phyloP scores from a whole-genome alignment of 164 flowering plant species.

The Amborella trichopoda region DNA sequence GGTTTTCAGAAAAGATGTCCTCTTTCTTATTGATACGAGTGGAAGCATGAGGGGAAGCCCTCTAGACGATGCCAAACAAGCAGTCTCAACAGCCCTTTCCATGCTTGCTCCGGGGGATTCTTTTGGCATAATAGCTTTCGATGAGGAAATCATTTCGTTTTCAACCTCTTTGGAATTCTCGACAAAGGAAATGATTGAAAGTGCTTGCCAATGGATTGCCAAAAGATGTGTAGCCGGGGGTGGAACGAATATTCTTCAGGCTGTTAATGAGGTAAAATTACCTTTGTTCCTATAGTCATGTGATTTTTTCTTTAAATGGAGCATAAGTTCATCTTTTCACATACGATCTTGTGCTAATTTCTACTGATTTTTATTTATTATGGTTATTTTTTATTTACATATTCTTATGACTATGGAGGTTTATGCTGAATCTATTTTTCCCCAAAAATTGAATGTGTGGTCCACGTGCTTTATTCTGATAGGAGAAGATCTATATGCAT shows the following conservation, averaged over 20 bases:
- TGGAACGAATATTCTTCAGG: constrained; percentile 55
- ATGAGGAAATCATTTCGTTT: constrained; percentile 39
- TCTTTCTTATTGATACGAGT: constrained; percentile 80
- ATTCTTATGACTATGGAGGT: too few species aligned
- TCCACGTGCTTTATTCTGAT: too few species aligned
- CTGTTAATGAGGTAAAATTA: constrained; percentile 54
- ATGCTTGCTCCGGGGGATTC: constrained; percentile 52
- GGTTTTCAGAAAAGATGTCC: constrained; percentile 69
- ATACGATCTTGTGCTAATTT: too few species aligned
- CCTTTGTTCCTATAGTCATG: too few species aligned
- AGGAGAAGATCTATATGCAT: too few species aligned
- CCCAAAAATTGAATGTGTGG: too few species aligned
- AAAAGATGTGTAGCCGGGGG: constrained; percentile 52
- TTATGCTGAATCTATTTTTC: too few species aligned
- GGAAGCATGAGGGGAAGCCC: constrained; percentile 79
- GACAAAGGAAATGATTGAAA: constrained; percentile 45
- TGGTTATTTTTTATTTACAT: too few species aligned
- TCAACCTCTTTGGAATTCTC: constrained; percentile 68
- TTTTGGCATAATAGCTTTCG: constrained; percentile 77
- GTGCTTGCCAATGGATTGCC: constrained; percentile 58
- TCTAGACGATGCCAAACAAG: constrained; percentile 50
- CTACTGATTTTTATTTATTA: too few species aligned
- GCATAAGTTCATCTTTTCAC: too few species aligned
- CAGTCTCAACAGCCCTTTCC: constrained; percentile 38
- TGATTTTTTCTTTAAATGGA: too few species aligned